A percentile compares a stretch with the other conserved stretches of the same genome.
Evolutionary conservation across 2,329 filamentous ascomycete genomes (phyloP).

Genomic region (Hyphodiscus sp.): DNA sequence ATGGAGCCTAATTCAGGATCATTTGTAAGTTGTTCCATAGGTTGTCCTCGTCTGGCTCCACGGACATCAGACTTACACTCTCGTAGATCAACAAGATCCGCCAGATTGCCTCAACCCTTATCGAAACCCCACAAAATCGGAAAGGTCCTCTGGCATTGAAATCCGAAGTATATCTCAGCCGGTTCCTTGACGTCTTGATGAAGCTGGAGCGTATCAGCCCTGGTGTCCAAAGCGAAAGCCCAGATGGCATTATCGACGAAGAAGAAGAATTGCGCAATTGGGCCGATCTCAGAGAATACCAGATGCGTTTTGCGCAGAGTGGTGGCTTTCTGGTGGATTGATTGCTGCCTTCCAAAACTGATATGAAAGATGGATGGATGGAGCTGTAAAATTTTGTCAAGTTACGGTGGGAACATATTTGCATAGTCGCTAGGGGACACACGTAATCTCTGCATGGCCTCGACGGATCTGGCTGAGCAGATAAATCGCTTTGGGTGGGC

Average conservation of each 20-base stretch:
- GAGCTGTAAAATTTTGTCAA: neutral
- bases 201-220: slow-evolving; percentile 52
- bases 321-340: slow-evolving; percentile 43
- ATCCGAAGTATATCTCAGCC: slow-evolving; percentile 64
- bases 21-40: slow-evolving; percentile 43
- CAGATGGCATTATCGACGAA: slow-evolving; percentile 50
- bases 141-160: slow-evolving; percentile 47
- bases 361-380: neutral
- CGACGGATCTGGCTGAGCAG: too few relatives aligned
- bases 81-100: slow-evolving; percentile 69
- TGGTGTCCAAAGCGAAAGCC: slow-evolving; percentile 36
- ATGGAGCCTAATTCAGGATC: slow-evolving; percentile 68
- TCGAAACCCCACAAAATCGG: slow-evolving; percentile 52
- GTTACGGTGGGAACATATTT: neutral
- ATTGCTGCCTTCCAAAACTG: neutral
- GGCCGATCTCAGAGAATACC: slow-evolving; percentile 74
- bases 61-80: neutral
- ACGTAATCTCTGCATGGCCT: too few relatives aligned
- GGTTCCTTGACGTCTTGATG: slow-evolving; percentile 68
- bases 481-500: too few relatives aligned
- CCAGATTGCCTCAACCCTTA: slow-evolving; percentile 72
- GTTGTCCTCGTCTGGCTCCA: too few relatives aligned
- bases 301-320: slow-evolving; percentile 62
- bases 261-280: slow-evolving; percentile 71
- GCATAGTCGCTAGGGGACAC: neutral